These are phyloP conservation scores for Ceratonia siliqua DNA, from an alignment of 306 rosid genomes.

Conservation along the genomic window DNA sequence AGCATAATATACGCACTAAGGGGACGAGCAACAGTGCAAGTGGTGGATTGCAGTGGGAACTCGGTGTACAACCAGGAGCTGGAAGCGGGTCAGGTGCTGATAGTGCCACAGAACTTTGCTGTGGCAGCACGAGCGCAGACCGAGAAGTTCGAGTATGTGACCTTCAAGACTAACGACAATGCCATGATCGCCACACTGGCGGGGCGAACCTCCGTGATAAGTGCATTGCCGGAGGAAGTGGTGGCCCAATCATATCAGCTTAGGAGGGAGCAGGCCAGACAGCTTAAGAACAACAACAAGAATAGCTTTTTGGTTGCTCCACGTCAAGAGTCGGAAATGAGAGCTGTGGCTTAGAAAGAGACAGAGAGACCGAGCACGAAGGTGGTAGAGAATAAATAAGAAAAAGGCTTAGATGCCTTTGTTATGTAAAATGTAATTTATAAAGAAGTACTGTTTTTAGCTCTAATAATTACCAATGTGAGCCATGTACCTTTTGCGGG, in stretches of 20 bases:
- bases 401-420: conserved; percentile 35
- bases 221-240: conserved; percentile 51
- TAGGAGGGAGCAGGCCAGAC: conserved; percentile 33
- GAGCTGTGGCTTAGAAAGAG: conserved; percentile 16
- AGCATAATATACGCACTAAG: conserved; percentile 38
- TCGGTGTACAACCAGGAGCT: conserved; percentile 46
- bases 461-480: background rate
- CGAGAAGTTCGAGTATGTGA: conserved; percentile 47
- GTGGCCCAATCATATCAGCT: conserved; percentile 39
- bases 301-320: conserved; percentile 40
- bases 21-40: conserved; percentile 56
- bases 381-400: background rate
- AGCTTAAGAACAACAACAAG: conserved; percentile 48
- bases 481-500: background rate
- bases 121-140: conserved; percentile 40
- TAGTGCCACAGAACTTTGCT: conserved; percentile 64
- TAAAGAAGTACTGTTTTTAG: background rate
- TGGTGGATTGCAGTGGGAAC: conserved; percentile 58
- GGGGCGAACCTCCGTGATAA: conserved; percentile 37
- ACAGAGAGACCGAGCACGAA: background rate
- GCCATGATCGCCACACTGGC: conserved; percentile 47
- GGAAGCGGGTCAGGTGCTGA: conserved; percentile 39
- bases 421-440: background rate
- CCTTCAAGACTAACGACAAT: conserved; percentile 59
- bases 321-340: background rate